A percentile compares a stretch with the other conserved stretches of the same genome.
Conservation (phyloP, 805 yeast genomes). For the Hanseniaspora jakobsenii region DNA sequence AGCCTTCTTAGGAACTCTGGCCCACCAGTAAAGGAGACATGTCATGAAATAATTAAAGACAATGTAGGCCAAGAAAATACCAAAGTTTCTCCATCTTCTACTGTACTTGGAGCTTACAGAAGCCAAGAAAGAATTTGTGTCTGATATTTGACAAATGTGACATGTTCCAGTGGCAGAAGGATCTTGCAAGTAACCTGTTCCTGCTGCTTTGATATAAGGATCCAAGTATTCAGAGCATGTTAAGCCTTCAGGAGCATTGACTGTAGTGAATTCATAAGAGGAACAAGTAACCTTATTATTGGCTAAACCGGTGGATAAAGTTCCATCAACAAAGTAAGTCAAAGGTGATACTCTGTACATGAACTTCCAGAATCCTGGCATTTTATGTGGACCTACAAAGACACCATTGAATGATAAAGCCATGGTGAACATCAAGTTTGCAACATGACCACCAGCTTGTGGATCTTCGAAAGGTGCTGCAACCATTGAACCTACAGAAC, state of each 20-base stretch:
- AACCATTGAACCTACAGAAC: constrained; percentile 46
- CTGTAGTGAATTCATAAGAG: constrained; percentile 34
- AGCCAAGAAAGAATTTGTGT: constrained; percentile 48
- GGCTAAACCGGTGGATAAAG: constrained; percentile 46
- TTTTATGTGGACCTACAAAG: constrained; percentile 40
- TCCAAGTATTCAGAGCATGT: constrained; percentile 48
- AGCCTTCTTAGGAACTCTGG: constrained; percentile 56
- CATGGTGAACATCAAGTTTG: constrained; percentile 47
- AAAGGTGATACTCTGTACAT: constrained; percentile 66
- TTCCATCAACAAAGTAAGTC: constrained; percentile 50
- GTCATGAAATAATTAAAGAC: constrained; percentile 35
- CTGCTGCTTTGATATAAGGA: constrained; percentile 26
- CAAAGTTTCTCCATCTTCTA: constrained; percentile 49
- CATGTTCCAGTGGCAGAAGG: constrained; percentile 41
- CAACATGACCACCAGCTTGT: constrained; percentile 53
- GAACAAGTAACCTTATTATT: constrained; percentile 39
- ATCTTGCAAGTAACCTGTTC: constrained; percentile 40
- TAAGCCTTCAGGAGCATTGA: constrained; percentile 42
- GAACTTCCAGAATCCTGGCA: constrained; percentile 72
- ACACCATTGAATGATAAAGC: constrained; percentile 70
- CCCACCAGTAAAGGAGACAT: constrained; percentile 44
- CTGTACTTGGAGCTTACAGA: constrained; percentile 31
- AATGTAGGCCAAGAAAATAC: constrained; percentile 43
- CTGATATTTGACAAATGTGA: constrained; percentile 41
- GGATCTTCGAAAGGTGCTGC: constrained; percentile 48